Conservation (phyloP, 495 filamentous ascomycete genomes). For the Extremus antarcticus region DNA sequence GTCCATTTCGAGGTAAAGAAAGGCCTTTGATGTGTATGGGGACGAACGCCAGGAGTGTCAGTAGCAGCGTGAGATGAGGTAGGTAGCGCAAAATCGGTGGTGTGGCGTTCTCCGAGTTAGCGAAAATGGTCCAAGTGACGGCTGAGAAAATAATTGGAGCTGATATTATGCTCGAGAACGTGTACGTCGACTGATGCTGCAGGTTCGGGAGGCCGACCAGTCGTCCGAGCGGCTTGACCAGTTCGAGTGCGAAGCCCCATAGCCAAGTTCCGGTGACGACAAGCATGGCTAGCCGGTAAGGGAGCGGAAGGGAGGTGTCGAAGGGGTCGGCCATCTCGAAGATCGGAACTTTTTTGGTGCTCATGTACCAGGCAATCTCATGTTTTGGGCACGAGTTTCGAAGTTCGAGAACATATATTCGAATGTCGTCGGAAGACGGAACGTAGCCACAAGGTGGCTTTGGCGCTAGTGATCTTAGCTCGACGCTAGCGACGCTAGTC, state of each 20-base stretch:
- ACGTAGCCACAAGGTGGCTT: too few species aligned
- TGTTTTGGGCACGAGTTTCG: slow-evolving; percentile 4
- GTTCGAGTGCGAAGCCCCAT: slow-evolving; percentile 47
- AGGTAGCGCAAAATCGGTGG: slow-evolving; percentile 70
- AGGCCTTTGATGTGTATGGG: slow-evolving; percentile 26
- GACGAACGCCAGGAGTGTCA: slow-evolving; percentile 62
- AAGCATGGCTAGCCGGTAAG: slow-evolving; percentile 68
- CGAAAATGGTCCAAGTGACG: slow-evolving; percentile 65
- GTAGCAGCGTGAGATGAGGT: slow-evolving; percentile 65
- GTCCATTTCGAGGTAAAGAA: slow-evolving; percentile 54
- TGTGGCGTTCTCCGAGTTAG: slow-evolving; percentile 51
- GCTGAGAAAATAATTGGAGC: slow-evolving; percentile 58
- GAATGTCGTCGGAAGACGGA: too few species aligned
- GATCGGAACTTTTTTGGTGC: too few species aligned
- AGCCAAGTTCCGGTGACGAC: slow-evolving; percentile 81
- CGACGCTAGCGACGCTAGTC: too few species aligned
- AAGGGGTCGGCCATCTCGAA: slow-evolving; percentile 62
- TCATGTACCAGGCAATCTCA: too few species aligned
- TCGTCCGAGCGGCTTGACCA: neutral
- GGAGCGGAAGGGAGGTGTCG: slow-evolving; percentile 74
- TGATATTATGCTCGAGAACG: slow-evolving; percentile 64
- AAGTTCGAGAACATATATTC: too few species aligned
- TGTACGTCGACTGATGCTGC: slow-evolving; percentile 61
- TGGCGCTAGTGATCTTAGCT: too few species aligned
- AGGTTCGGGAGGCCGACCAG: slow-evolving; percentile 31